phyloP scores from a whole-genome alignment of 306 rosid species.

The Corylus avellana region DNA sequence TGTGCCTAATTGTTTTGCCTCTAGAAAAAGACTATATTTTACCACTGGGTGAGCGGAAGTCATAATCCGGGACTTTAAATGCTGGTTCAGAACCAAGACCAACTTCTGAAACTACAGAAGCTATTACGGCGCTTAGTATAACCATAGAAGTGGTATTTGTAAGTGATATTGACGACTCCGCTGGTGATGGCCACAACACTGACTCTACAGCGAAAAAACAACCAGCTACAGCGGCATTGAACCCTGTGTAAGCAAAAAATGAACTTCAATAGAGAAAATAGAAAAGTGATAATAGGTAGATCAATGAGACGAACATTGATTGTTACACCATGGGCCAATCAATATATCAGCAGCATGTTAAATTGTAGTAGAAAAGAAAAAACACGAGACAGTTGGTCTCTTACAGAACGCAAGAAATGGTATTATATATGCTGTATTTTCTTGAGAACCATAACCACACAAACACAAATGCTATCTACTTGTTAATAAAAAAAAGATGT shows the following conservation, averaged over 20 bases:
- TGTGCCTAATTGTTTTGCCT: neutral
- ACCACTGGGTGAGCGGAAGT: conserved; percentile 89
- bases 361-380: neutral
- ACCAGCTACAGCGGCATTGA: conserved; percentile 95
- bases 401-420: neutral
- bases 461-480: neutral
- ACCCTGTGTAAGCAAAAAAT: conserved; percentile 51
- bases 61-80: conserved; percentile 79
- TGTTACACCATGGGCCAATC: neutral
- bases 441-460: neutral
- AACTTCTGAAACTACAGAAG: conserved; percentile 79
- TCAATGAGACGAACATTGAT: neutral
- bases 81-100: conserved; percentile 93
- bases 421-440: neutral
- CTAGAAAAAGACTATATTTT: conserved; percentile 25
- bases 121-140: conserved; percentile 87
- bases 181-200: conserved; percentile 84
- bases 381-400: neutral
- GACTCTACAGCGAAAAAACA: conserved; percentile 89
- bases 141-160: conserved; percentile 89
- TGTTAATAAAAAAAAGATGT: neutral
- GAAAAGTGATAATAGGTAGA: neutral
- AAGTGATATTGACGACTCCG: conserved; percentile 62
- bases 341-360: neutral
- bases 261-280: neutral